Evolutionary conservation across 106 monocot species (phyloP).

Genomic region (Allium sativum): DNA sequence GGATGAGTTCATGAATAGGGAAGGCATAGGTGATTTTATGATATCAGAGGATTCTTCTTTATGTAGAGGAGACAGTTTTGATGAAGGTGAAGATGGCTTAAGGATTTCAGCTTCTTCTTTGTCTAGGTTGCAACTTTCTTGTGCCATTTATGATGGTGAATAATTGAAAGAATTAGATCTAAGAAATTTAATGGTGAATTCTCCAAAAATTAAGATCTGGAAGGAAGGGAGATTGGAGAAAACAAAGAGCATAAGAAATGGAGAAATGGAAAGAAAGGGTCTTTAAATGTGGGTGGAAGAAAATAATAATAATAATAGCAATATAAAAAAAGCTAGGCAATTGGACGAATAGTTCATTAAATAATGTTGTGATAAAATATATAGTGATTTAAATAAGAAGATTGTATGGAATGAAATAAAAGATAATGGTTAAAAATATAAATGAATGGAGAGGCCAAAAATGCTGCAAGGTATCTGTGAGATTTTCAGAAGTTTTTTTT

Average conservation of each 20-base stretch:
- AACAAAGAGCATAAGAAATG: background rate
- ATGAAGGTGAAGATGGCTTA: conserved; percentile 21
- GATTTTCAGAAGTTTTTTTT: background rate
- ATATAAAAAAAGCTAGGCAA: background rate
- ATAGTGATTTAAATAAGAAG: background rate
- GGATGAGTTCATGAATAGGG: background rate
- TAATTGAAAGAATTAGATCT: no score
- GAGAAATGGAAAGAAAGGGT: conserved; percentile 1
- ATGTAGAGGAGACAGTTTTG: conserved; percentile 8
- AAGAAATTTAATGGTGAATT: background rate
- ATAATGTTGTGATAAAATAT: background rate
- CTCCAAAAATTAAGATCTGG: background rate
- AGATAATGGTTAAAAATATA: background rate
- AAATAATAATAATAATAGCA: background rate
- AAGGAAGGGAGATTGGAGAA: background rate
- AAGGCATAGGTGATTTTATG: conserved; percentile 4
- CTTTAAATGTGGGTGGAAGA: background rate
- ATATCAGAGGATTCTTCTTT: background rate
- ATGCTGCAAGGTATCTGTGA: background rate
- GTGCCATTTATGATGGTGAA: conserved; percentile 19
- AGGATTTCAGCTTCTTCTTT: conserved; percentile 53
- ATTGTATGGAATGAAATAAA: conserved; percentile 5
- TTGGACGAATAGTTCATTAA: background rate
- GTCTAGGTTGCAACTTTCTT: conserved; percentile 49
- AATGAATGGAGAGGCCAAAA: conserved; percentile 1